These are phyloP conservation scores for Phlegmacium glaucopus DNA, from an alignment of 768 basidiomycete genomes.

Conservation along the genomic window DNA sequence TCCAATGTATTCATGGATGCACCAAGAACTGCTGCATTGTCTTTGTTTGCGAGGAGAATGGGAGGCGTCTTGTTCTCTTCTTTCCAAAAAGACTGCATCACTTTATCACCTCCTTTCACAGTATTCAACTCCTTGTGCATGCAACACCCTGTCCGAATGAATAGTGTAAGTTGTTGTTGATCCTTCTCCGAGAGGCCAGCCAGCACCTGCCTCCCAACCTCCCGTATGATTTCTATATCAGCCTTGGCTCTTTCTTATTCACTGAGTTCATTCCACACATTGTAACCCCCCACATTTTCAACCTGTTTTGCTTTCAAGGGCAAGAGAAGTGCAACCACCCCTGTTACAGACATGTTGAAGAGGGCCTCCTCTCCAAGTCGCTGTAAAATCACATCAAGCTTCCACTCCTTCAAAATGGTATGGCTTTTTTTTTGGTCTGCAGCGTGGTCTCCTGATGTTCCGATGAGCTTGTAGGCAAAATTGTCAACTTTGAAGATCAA, in stretches of 20 bases:
- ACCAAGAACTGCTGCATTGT: slow-evolving; percentile 14
- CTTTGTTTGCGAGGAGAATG: slow-evolving; percentile 19
- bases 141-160: slow-evolving; percentile 25
- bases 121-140: slow-evolving; percentile 28
- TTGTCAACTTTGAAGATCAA: background rate
- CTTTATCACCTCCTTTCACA: slow-evolving; percentile 17
- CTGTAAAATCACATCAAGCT: slow-evolving; percentile 1
- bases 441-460: background rate
- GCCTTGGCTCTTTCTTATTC: slow-evolving; percentile 8
- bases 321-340: slow-evolving; percentile 1
- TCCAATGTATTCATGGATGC: background rate
- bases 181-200: slow-evolving; percentile 10
- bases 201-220: slow-evolving; percentile 14
- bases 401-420: background rate
- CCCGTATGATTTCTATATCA: slow-evolving; percentile 1
- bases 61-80: slow-evolving; percentile 5
- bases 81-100: slow-evolving; percentile 15
- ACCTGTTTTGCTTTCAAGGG: slow-evolving; percentile 4
- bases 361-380: slow-evolving; percentile 11
- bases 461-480: background rate
- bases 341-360: background rate
- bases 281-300: slow-evolving; percentile 8
- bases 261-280: slow-evolving; percentile 11
- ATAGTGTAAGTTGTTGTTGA: slow-evolving; percentile 7
- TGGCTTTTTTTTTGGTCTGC: background rate